Base-by-base conservation (phyloP, 768 basidiomycete species). In the Strobilomyces dryophilus region DNA sequence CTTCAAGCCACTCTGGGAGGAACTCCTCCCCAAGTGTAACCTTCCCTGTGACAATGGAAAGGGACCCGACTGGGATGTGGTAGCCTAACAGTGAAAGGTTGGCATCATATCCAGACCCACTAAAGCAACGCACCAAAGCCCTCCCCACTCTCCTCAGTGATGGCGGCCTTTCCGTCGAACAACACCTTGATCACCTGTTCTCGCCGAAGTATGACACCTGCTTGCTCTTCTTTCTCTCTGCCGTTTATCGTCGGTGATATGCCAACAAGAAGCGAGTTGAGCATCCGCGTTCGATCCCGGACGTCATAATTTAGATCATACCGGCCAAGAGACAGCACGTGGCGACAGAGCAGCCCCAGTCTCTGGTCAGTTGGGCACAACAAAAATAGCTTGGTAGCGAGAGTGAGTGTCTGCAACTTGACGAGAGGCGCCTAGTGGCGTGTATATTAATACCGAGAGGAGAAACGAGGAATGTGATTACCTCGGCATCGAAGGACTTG, bases 231-330 rank as follows among this genome's bases (percentile, higher is more conserved):
- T 17, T 65, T 66, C 14, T 68, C 69, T 11, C 67, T 68, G 34
- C 70, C 73, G 17, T 58, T 54, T 27, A 71, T 63, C n/a, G 68
- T 65, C 8, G 82, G 61, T 12, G 59, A 67, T 14, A 81, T 71
- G 32, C 89, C 85, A 3, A 73, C 67, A 15, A 95, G 75, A 14
- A 98, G 77, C 6, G 85, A 79, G 17, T 76, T 71, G 26, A 97
- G 67, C 79, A 93, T 86, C 47, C 95, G 80, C 5, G 84, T 85
- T 24, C 95, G 85, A 66, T 98, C 97, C 31, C 97, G 80, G 32
- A 98, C 87, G 62, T 97, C 92, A 69, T 91, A 95, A 62, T 88
- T 83, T 18, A 73, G 61, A 70, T 99, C 97, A 69, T 95, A 98
- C 51, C 88, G 79, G 2, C 93, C 95, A 18, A 97, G 79, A 2